A percentile compares a stretch with the other conserved stretches of the same genome.
These are phyloP conservation scores for Vanrija sp. DNA, from an alignment of 1,284 basidiomycete genomes.

Conservation along the genomic window DNA sequence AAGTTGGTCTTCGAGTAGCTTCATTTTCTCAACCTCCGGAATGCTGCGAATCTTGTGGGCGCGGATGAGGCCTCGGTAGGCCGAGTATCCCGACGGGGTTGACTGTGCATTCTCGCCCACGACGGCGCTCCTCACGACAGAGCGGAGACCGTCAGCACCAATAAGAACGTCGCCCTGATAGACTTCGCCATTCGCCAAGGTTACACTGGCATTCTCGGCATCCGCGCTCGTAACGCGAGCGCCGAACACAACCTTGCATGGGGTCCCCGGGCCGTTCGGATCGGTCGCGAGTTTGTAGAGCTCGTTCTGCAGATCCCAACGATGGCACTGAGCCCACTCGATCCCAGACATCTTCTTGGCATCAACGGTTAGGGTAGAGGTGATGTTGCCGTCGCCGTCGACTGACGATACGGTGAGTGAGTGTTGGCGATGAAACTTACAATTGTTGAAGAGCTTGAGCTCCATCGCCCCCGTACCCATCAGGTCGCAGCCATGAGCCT, in stretches of 20 bases:
- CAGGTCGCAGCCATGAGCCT: constrained; percentile 16
- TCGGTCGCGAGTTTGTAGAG: constrained; percentile 25
- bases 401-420: background rate
- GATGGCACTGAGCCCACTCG: constrained; percentile 34
- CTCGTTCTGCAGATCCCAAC: constrained; percentile 38
- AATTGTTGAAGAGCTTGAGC: constrained; percentile 2
- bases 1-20: constrained; percentile 10
- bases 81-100: constrained; percentile 29
- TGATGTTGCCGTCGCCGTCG: constrained; percentile 10
- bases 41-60: constrained; percentile 17
- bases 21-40: constrained; percentile 14
- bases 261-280: constrained; percentile 11
- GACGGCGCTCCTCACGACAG: constrained; percentile 21
- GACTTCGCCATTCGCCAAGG: constrained; percentile 22
- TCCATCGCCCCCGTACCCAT: constrained; percentile 10
- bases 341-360: constrained; percentile 5
- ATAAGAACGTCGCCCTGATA: constrained; percentile 30
- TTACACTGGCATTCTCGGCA: constrained; percentile 20
- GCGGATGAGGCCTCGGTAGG: constrained; percentile 31
- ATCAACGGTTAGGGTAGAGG: constrained; percentile 4
- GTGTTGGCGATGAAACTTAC: background rate
- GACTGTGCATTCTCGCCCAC: constrained; percentile 21
- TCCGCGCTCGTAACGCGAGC: constrained; percentile 12
- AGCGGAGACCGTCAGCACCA: constrained; percentile 40
- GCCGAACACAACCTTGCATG: background rate